Evolutionary conservation across 768 basidiomycete species (phyloP).

Genomic region (Xerocomellus amylosporus): DNA sequence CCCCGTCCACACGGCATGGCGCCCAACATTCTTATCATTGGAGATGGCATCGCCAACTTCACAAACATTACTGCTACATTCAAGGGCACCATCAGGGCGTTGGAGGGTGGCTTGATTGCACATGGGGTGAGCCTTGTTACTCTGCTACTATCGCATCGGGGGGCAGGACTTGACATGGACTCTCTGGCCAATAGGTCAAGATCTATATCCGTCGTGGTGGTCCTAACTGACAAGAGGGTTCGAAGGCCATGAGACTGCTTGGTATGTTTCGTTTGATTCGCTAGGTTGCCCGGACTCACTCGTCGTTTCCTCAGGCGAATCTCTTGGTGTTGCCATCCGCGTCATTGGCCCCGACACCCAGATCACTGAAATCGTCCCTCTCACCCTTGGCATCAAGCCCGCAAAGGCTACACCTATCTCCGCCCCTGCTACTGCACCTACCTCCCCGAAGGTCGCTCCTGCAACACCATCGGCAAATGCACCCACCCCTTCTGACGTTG

Average conservation of each 20-base stretch:
- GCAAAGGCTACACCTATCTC: constrained; percentile 31
- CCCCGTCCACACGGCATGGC: constrained; percentile 81
- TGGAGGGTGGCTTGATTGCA: constrained; percentile 83
- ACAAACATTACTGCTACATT: constrained; percentile 99
- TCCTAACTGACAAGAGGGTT: constrained; percentile 98
- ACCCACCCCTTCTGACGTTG: constrained; percentile 49
- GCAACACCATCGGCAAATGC: constrained; percentile 32
- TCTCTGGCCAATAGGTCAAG: constrained; percentile 64
- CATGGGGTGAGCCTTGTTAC: constrained; percentile 20
- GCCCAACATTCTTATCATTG: constrained; percentile 99
- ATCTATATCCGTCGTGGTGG: constrained; percentile 98
- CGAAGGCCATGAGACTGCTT: constrained; percentile 97
- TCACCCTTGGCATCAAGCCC: constrained; percentile 79
- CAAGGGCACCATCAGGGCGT: constrained; percentile 98
- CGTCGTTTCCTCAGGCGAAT: constrained; percentile 53
- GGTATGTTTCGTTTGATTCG: constrained; percentile 34
- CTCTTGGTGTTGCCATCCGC: constrained; percentile 93
- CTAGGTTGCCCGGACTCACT: background rate
- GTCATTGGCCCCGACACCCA: constrained; percentile 98
- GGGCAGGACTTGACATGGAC: background rate
- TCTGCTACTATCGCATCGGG: background rate
- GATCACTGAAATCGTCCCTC: constrained; percentile 97
- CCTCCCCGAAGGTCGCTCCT: constrained; percentile 33
- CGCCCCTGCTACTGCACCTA: constrained; percentile 47
- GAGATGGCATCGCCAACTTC: constrained; percentile 99